Conservation (phyloP, 768 basidiomycete genomes). For the Russula abietina region DNA sequence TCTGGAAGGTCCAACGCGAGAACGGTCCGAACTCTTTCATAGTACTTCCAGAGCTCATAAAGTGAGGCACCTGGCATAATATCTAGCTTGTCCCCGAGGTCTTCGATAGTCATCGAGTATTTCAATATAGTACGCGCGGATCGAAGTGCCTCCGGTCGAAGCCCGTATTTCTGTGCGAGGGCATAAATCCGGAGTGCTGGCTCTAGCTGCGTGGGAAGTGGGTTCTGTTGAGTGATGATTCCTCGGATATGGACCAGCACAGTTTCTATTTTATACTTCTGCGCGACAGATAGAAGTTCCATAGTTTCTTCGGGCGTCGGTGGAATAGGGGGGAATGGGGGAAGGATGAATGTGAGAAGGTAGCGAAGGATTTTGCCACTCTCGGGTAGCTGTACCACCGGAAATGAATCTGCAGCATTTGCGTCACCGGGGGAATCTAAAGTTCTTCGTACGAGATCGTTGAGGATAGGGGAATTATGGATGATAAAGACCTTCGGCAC, state of each 20-base stretch:
- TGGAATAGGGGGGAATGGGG: background rate
- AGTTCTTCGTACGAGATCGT: background rate
- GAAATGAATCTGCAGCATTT: background rate
- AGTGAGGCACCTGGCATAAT: background rate
- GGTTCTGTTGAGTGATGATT: background rate
- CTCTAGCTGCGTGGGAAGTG: background rate
- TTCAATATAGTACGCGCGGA: background rate
- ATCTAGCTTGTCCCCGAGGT: background rate
- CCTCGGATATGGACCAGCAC: background rate
- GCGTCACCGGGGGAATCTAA: background rate
- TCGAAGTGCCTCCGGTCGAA: background rate
- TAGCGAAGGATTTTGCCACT: background rate
- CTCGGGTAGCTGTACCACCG: background rate
- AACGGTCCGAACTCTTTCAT: background rate
- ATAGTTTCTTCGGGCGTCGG: background rate
- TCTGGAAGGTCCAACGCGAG: background rate
- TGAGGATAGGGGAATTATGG: conserved; percentile 32
- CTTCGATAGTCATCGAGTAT: background rate
- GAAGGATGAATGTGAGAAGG: background rate
- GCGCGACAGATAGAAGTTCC: background rate
- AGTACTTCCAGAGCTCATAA: conserved; percentile 11
- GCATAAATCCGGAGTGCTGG: background rate
- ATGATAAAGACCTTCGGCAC: conserved; percentile 40
- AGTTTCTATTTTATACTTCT: background rate
- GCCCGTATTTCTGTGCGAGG: background rate